A percentile compares a stretch with the other conserved stretches of the same genome.
Conservation (phyloP, 2,329 filamentous ascomycete genomes). For the Ophiostoma angusticollis region DNA sequence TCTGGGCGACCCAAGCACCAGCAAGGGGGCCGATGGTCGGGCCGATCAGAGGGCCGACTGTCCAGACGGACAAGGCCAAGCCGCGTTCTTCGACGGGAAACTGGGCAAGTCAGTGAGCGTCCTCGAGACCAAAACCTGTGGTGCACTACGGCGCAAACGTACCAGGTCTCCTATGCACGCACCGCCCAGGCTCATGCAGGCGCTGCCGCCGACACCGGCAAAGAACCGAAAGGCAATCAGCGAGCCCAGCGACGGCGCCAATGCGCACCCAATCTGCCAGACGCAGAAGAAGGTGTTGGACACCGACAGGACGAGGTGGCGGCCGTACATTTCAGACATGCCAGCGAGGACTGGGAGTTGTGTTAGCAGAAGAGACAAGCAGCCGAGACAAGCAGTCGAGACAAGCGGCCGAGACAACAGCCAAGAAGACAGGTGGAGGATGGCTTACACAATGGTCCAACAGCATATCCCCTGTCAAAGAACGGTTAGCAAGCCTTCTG, state of each 20-base stretch:
- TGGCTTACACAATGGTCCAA: constrained; percentile 43
- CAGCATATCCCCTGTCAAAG: constrained; percentile 35
- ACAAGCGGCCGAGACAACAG: constrained; percentile 43
- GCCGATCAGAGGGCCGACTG: constrained; percentile 21
- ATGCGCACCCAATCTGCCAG: constrained; percentile 54
- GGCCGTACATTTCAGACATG: constrained; percentile 15
- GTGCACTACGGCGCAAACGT: neutral
- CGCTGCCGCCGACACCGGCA: constrained; percentile 13
- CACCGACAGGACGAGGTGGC: constrained; percentile 57
- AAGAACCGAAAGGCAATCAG: constrained; percentile 17
- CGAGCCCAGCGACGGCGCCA: constrained; percentile 38
- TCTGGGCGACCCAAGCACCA: constrained; percentile 36
- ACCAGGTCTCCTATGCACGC: constrained; percentile 11
- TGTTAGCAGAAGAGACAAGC: constrained; percentile 29
- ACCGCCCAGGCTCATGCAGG: constrained; percentile 13
- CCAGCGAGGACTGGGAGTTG: constrained; percentile 34
- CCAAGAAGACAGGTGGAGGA: constrained; percentile 35
- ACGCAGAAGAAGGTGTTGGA: constrained; percentile 52
- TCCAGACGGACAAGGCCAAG: constrained; percentile 39
- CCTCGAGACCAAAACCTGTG: too few relatives aligned
- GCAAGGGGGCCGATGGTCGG: constrained; percentile 35
- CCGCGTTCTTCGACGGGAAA: constrained; percentile 39
- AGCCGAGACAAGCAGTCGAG: constrained; percentile 36
- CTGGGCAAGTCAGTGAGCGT: too few relatives aligned
- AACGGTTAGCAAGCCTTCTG: neutral